Evolutionary conservation across 2,329 filamentous ascomycete species (phyloP), one percentile per base, ranked within the genome.

Genomic region (Exophiala mesophila): DNA sequence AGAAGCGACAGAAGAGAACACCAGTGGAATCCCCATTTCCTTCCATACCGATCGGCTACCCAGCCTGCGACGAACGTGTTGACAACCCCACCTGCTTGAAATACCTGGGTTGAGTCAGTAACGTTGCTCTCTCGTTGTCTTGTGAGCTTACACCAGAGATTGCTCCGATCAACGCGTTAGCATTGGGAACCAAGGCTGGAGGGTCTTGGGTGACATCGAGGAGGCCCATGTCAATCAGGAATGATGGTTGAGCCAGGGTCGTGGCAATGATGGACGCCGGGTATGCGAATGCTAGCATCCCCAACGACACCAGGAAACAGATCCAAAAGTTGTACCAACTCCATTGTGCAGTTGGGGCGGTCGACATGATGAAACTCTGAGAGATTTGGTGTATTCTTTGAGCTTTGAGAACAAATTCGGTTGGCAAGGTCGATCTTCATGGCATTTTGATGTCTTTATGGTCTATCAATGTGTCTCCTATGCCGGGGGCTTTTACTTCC

Each of bases 21-120:
- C n/a, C 31, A 42, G 24, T 39, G 31, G 20, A 86, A 67, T 16
- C 70, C 69, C 9, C 50, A 55, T 34, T 74, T 74, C 39, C 81
- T 71, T n/a, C 80, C 81, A 55, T 63, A 77, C 49, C 58, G 57
- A 42, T 71, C 65, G 5, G 67, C 63, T 2, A 57, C 36, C 20
- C 28, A 51, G 10, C 41, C 37, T 2, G 41, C 45, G 13, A 48
- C 23, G 18, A 48, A 48, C 3, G 48, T 45, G 18, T 48, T 48
- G 32, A 51, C 42, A 5, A 36, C 36, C 5, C 41, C 44, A 20
- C 48, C 48, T 13, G 48, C 47, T 32, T 41, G 40, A 17, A 36
- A 47, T 3, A 44, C 40, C 40, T 44, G 9, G 12, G n/a, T 5
- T 13, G 5, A 31, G 29, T 31, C 29, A 31, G 29, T 28, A n/a